Evolutionary conservation across 352 stramenopile genomes (phyloP).

Genomic region (Globisporangium camurandrum): DNA sequence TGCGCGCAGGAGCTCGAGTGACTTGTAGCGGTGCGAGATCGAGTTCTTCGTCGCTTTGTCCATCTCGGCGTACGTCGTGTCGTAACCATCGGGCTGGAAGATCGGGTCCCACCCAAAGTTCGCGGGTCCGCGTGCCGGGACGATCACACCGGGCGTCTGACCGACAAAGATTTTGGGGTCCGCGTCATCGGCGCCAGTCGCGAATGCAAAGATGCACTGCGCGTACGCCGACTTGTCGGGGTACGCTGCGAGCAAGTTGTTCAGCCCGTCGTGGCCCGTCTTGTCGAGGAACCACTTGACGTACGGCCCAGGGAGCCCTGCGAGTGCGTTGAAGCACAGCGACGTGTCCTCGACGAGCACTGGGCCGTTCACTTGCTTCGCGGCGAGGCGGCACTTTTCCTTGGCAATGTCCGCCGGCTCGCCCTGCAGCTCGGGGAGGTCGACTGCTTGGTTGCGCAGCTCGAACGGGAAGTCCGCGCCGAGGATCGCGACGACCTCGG

Average conservation of each 20-base stretch:
- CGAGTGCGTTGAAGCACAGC: slow-evolving; percentile 95
- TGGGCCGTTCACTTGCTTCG: slow-evolving; percentile 74
- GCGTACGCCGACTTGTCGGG: slow-evolving; percentile 95
- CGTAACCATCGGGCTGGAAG: slow-evolving; percentile 83
- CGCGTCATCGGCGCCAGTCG: slow-evolving; percentile 30
- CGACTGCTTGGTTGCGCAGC: slow-evolving; percentile 88
- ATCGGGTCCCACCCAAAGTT: slow-evolving; percentile 90
- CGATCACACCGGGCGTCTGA: slow-evolving; percentile 89
- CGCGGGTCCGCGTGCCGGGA: slow-evolving; percentile 78
- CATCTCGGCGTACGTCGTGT: slow-evolving; percentile 88
- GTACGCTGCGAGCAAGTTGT: slow-evolving; percentile 92
- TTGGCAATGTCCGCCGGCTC: slow-evolving; percentile 91
- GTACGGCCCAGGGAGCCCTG: slow-evolving; percentile 93
- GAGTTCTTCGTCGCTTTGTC: slow-evolving; percentile 86
- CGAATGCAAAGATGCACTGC: slow-evolving; percentile 95
- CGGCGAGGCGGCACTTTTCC: slow-evolving; percentile 92
- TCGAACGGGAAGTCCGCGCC: slow-evolving; percentile 86
- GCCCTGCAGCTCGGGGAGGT: slow-evolving; percentile 97
- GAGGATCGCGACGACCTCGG: slow-evolving; percentile 77
- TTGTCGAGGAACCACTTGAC: slow-evolving; percentile 99
- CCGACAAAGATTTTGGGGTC: slow-evolving; percentile 93
- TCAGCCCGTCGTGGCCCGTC: slow-evolving; percentile 89
- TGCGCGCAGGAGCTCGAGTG: slow-evolving; percentile 54
- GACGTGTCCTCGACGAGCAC: slow-evolving; percentile 96
- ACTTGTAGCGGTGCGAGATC: slow-evolving; percentile 87